Percentiles rank a stretch among this genome's conserved stretches.
phyloP scores from a whole-genome alignment of 257 asterid genomes.

The Galeopsis tetrahit region DNA sequence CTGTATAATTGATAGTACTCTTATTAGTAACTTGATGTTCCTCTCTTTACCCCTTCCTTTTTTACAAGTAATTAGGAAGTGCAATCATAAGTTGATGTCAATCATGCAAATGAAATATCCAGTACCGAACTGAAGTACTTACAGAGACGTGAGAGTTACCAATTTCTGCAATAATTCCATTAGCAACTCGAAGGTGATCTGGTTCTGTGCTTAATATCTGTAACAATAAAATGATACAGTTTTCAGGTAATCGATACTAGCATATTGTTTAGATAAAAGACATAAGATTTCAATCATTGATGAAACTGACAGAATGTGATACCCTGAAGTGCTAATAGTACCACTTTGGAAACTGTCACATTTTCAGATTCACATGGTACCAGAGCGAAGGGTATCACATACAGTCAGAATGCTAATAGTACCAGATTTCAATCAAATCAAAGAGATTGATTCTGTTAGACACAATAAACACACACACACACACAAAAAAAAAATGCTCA shows the following conservation, averaged over 20 bases:
- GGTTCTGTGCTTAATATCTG: slow-evolving; percentile 89
- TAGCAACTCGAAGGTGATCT: slow-evolving; percentile 68
- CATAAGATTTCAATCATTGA: slow-evolving; percentile 16
- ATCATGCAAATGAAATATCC: slow-evolving; percentile 28
- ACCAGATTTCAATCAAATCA: background rate
- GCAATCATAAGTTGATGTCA: slow-evolving; percentile 23
- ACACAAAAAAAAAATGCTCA: background rate
- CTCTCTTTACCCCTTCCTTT: background rate
- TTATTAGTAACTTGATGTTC: slow-evolving; percentile 26
- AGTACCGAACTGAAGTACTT: slow-evolving; percentile 48
- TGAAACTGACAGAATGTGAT: slow-evolving; percentile 27
- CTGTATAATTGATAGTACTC: slow-evolving; percentile 10
- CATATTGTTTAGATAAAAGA: slow-evolving; percentile 19
- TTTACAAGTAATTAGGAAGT: slow-evolving; percentile 20
- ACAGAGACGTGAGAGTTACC: slow-evolving; percentile 75
- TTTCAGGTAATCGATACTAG: background rate
- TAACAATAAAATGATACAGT: slow-evolving; percentile 34
- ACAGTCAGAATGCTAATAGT: slow-evolving; percentile 20
- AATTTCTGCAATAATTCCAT: slow-evolving; percentile 70
- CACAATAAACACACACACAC: too few relatives aligned
- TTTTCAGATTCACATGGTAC: background rate
- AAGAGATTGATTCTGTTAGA: background rate
- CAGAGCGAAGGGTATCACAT: background rate
- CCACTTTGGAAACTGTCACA: background rate
- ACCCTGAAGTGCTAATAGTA: slow-evolving; percentile 22